Percentiles rank a stretch among this genome's conserved stretches.
These are phyloP conservation scores for Carpinus fangiana DNA, from an alignment of 306 rosid species.

Conservation along the genomic window DNA sequence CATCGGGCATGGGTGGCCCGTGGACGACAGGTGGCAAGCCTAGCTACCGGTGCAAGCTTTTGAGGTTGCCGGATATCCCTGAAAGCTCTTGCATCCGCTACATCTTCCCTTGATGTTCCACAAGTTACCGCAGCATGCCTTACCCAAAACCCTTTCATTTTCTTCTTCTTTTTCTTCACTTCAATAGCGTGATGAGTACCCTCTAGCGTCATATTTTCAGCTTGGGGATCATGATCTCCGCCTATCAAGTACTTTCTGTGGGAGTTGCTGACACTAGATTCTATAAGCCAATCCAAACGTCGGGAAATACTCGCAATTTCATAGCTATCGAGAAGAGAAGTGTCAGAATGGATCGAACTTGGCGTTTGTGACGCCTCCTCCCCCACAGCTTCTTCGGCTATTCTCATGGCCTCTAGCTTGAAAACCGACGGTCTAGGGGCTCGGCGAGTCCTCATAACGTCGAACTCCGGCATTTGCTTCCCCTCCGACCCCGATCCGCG, in stretches of 20 bases:
- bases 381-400: not conserved
- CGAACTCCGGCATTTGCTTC: conserved; percentile 42
- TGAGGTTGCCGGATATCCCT: conserved; percentile 8
- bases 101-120: conserved; percentile 52
- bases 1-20: conserved; percentile 10
- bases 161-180: conserved; percentile 31
- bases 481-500: conserved; percentile 58
- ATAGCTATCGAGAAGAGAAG: conserved; percentile 59
- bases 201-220: not conserved
- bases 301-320: conserved; percentile 63
- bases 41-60: conserved; percentile 16
- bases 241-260: not conserved
- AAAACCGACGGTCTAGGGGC: conserved; percentile 63
- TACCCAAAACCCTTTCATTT: conserved; percentile 38
- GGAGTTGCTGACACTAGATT: conserved; percentile 25
- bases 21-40: conserved; percentile 23
- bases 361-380: not conserved
- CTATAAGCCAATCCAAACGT: conserved; percentile 43
- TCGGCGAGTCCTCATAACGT: conserved; percentile 15
- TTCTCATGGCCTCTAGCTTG: conserved; percentile 56
- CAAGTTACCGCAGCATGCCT: conserved; percentile 49
- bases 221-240: not conserved
- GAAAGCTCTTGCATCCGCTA: conserved; percentile 31
- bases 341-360: not conserved
- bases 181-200: not conserved